Evolutionary conservation across 176 grass and related monocot species (phyloP).

Genomic region (Saccharum officinarum): DNA sequence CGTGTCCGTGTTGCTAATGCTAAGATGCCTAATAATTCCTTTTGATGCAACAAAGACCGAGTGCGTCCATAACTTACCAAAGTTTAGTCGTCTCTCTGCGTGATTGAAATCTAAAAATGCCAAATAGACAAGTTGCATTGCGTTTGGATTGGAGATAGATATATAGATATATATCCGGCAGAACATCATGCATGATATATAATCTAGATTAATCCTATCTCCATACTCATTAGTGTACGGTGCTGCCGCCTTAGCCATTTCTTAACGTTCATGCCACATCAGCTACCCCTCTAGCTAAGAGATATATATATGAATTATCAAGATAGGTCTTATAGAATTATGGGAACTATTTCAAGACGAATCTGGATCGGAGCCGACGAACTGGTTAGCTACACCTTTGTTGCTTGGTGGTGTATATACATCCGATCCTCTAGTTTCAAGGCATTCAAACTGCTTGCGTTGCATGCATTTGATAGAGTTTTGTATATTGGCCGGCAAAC

Average conservation of each 20-base stretch:
- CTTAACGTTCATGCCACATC: background rate
- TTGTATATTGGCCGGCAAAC: background rate
- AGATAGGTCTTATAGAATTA: background rate
- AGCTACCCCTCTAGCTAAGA: background rate
- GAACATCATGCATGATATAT: background rate
- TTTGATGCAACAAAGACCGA: background rate
- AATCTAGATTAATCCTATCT: background rate
- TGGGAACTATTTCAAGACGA: too few relatives aligned
- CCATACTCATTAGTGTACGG: background rate
- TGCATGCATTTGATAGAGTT: background rate
- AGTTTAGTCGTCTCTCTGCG: too few relatives aligned
- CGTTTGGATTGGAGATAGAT: background rate
- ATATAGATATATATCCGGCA: background rate
- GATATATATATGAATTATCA: background rate
- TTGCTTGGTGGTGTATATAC: too few relatives aligned
- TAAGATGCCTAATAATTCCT: conserved; percentile 16
- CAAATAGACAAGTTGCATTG: background rate
- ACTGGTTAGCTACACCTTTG: too few relatives aligned
- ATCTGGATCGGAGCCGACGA: too few relatives aligned
- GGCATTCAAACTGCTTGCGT: too few relatives aligned
- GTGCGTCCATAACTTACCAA: background rate
- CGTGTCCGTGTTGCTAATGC: background rate
- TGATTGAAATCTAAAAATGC: background rate
- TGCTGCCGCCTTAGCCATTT: background rate
- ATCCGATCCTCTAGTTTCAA: too few relatives aligned